Evolutionary conservation across 768 basidiomycete species (phyloP), one percentile per base, ranked within the genome.

Genomic region (Lentinula raphanica): DNA sequence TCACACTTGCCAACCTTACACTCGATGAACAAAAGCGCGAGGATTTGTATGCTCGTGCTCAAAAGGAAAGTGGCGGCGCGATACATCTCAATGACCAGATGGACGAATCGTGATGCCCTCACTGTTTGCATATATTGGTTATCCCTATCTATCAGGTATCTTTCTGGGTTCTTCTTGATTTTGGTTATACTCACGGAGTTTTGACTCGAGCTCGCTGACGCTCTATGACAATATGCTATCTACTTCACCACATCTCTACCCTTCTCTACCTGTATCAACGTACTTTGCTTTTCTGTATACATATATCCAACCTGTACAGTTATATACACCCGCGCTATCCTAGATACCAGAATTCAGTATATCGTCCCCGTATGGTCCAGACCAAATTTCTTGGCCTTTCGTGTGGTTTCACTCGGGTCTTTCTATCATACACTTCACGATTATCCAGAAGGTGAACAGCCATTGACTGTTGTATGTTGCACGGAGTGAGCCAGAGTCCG

Each of bases 1-100:
- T 86, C 42, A 79, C 82, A 39, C 74, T 87, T 19, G 85, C 82
- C 28, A 86, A 85, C 64, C 65, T 87, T 38, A 84, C 82, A 2
- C 63, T 65, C 56, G 80, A 84, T 62, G 72, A 72, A 65, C 65
- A 62, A 40, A 69, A 73, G 59, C 72, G 81, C 32, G 84, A 85
- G 68, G 75, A 72, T 63, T 68, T 85, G 60, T 86, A 85, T 65
- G 62, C 64, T 21, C 68, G 79, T 23, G 84, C 84, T 12, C 73
- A 81, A 69, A 61, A 63, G 23, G 81, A 82, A 66, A 79, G 75
- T 5, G 79, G 75, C 15, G 75, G 71, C 35, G 67, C 68, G 35
- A 56, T 78, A 32, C 69, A 69, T 49, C 63, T 75, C 31, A 72
- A 62, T n/a, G 63, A 59, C 50, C 35, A 54, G 28, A 69, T 72